Base-by-base conservation (phyloP, 2,329 filamentous ascomycete species). In the Xylaria sp. region DNA sequence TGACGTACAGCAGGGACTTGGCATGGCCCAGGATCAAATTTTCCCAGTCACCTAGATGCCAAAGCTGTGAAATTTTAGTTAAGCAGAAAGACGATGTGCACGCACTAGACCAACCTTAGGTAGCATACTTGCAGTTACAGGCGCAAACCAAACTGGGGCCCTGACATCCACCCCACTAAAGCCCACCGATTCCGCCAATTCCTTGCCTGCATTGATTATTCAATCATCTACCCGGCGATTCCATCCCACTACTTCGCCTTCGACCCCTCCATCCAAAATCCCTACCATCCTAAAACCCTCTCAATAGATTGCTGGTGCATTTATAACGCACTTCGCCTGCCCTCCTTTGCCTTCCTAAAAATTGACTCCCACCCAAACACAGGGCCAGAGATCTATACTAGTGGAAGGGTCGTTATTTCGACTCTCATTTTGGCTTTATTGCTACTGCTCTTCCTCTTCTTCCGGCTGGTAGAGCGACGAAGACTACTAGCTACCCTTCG, bases 191-290 rank as follows among this genome's bases (percentile, higher is more conserved):
- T 59, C 64, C 46, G 33, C 20, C 38, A 58, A 26, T 56, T 58
- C 40, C 20, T 28, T 59, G 57, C 61, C 15, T 44, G 54, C 40
- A 63, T 68, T 67, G 66, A 68, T 70, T 65, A 70, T 62, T 56
- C 44, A 61, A 56, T 46, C 65, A 53, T 65, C 57, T 48, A 28
- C 62, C 57, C 49, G 44, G 38, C 56, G 15, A 59, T 46, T 61
- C 46, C 67, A 68, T 71, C 67, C 70, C 70, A 65, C 70, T 68
- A 66, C 66, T 65, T 69, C 42, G 58, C 66, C 59, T 65, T 62
- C 59, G 62, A 72, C 68, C 70, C 68, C 65, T 70, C 67, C 67
- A 71, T 71, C 49, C 60, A 57, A 64, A 65, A 65, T 28, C 58
- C 46, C 46, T 63, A 59, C 53, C 38, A 23, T 28, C 49, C 57